These are phyloP conservation scores for Ochromonas danica DNA, from an alignment of 108 stramenopile species.

Conservation along the genomic window DNA sequence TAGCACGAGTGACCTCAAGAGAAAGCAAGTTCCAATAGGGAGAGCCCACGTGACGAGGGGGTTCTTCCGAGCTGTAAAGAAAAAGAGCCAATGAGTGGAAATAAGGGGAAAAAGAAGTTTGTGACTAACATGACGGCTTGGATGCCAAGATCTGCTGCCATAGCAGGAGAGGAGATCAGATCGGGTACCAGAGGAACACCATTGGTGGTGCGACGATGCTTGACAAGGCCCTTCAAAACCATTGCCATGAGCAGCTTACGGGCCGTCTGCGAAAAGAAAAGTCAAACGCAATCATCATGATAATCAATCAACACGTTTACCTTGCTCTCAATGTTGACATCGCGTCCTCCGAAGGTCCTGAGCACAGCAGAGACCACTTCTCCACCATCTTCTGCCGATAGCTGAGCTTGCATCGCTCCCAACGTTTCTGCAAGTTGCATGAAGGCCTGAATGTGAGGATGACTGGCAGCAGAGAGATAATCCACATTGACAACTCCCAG, in stretches of 20 bases:
- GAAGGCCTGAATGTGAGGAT: conserved; percentile 19
- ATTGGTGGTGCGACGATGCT: too few species aligned
- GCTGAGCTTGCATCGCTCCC: conserved; percentile 50
- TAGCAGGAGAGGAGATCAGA: conserved; percentile 52
- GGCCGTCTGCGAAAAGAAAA: too few species aligned
- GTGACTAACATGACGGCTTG: too few species aligned
- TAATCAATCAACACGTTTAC: too few species aligned
- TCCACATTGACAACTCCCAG: conserved; percentile 56
- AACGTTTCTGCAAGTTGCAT: conserved; percentile 45
- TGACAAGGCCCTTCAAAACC: conserved; percentile 50
- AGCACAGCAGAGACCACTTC: conserved; percentile 34
- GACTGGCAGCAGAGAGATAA: conserved; percentile 54
- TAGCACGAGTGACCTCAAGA: conserved; percentile 40
- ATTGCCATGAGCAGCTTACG: conserved; percentile 46
- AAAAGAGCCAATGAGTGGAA: too few species aligned
- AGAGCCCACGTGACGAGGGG: conserved; percentile 20
- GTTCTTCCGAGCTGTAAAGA: not conserved
- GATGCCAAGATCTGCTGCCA: conserved; percentile 48
- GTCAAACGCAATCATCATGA: too few species aligned
- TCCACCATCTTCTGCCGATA: conserved; percentile 29
- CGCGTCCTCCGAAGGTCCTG: conserved; percentile 49
- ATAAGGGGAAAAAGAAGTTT: too few species aligned
- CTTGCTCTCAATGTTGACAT: conserved; percentile 40
- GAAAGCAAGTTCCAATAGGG: conserved; percentile 55
- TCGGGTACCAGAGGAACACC: conserved; percentile 38